Base-by-base conservation (phyloP, 305 asterid genomes). In the Fraxinus baroniana region DNA sequence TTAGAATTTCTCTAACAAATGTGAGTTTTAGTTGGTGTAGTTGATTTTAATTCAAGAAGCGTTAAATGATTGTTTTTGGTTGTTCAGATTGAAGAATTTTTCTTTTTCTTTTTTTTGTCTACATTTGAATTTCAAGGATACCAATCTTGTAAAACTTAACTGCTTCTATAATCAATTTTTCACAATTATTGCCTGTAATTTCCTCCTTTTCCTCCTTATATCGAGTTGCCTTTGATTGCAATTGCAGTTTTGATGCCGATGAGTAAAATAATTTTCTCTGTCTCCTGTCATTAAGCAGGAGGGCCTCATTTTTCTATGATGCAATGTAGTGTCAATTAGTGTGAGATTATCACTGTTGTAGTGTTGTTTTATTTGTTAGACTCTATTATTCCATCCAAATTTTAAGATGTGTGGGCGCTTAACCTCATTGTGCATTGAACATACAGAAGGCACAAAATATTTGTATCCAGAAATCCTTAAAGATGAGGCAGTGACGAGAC, bases 401-500 rank as follows among this genome's bases (percentile, higher is more conserved):
- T 70, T 79, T 78, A 22, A 44, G 78, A 17, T 76, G 66, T 44
- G 35, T 57, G 49, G 62, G 20, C 66, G 32, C 37, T 75, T 82
- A 68, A 78, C 60, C 52, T 84, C 44, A 80, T 79, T 74, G 76
- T 89, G 89, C 86, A 78, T 86, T 89, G 87, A 85, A 85, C 86
- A 73, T 83, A 70, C 84, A 81, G 90, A 92, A 77, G 86, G 77
- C 49, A 35, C 80, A 32, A 74, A 81, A 39, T 74, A 80, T 86
- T 81, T 84, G 88, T 91, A 90, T 85, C 83, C 91, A 12, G 89
- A 92, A 75, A 87, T 93, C 79, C 90, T 96, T 5, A 93, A 86
- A 90, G 92, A 91, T 52, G 97, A 96, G 90, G 95, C 97, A 6
- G 91, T 93, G 85, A 87, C 91, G 60, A 92, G 98, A 88, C 97